Evolutionary conservation across 352 stramenopile genomes (phyloP).

Genomic region (Phytopythium ostracodes): DNA sequence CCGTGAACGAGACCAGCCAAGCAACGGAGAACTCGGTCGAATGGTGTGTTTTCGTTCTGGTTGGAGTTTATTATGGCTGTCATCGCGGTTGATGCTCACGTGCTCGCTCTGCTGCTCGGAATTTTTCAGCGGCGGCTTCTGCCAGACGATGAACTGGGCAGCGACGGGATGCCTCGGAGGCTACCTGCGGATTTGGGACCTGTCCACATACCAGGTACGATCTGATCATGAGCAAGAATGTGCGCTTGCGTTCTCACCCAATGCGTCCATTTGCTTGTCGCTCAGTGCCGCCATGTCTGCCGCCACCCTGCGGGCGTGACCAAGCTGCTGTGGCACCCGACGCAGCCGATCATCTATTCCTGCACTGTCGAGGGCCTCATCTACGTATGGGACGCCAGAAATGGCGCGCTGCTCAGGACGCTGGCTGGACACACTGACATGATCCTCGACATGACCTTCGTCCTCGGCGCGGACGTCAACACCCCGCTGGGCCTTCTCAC

Average conservation of each 20-base stretch:
- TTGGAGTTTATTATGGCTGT: conserved; percentile 6
- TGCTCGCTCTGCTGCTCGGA: not conserved
- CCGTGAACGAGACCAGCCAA: conserved; percentile 39
- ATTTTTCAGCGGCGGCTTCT: conserved; percentile 88
- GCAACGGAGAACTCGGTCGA: conserved; percentile 83
- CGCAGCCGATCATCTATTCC: conserved; percentile 82
- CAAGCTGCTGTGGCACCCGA: conserved; percentile 89
- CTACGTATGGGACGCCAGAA: conserved; percentile 91
- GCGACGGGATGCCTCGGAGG: conserved; percentile 94
- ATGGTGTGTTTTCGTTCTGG: conserved; percentile 38
- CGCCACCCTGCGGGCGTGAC: conserved; percentile 87
- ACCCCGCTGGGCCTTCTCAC: conserved; percentile 63
- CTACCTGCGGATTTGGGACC: conserved; percentile 95
- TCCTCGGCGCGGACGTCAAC: conserved; percentile 36
- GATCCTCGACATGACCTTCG: conserved; percentile 88
- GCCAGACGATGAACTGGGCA: conserved; percentile 91
- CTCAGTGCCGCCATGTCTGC: conserved; percentile 84
- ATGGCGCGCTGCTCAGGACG: conserved; percentile 64
- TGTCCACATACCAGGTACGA: conserved; percentile 76
- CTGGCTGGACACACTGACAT: conserved; percentile 90
- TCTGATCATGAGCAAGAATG: not conserved
- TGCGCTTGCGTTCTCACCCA: conserved; percentile 5
- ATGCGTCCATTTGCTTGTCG: conserved; percentile 1
- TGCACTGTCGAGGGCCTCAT: conserved; percentile 86
- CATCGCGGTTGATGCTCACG: not conserved